Evolutionary conservation across 2,329 filamentous ascomycete species (phyloP).

Genomic region (Verticillium klebahnii): DNA sequence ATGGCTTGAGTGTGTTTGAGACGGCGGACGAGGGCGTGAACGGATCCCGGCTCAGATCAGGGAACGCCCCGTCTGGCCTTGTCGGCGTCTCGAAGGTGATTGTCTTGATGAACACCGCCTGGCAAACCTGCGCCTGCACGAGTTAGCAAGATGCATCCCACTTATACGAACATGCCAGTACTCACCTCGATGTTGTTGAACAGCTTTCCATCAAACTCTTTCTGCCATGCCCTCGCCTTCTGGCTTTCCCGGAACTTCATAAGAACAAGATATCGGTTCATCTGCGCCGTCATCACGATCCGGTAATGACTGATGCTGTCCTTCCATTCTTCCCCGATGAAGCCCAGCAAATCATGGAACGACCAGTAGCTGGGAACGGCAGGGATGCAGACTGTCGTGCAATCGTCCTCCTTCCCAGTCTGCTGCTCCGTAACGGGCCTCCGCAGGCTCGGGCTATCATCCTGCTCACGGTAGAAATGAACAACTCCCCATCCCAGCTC

Average conservation of each 20-base stretch:
- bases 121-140: slow-evolving; percentile 77
- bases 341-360: slow-evolving; percentile 84
- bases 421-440: slow-evolving; percentile 21
- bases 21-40: slow-evolving; percentile 49
- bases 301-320: slow-evolving; percentile 88
- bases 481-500: slow-evolving; percentile 90
- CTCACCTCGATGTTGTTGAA: slow-evolving; percentile 86
- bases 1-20: slow-evolving; percentile 49
- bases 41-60: slow-evolving; percentile 56
- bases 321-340: slow-evolving; percentile 82
- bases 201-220: slow-evolving; percentile 84
- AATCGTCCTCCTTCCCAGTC: slow-evolving; percentile 49
- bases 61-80: slow-evolving; percentile 43
- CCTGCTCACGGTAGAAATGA: slow-evolving; percentile 83
- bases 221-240: slow-evolving; percentile 74
- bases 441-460: slow-evolving; percentile 61
- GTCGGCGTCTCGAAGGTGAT: slow-evolving; percentile 74
- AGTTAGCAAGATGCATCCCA: slow-evolving; percentile 9
- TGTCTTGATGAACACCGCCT: slow-evolving; percentile 89
- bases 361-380: slow-evolving; percentile 94
- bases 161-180: background rate
- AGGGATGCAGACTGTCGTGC: slow-evolving; percentile 86
- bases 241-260: slow-evolving; percentile 83
- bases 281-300: slow-evolving; percentile 83
- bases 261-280: slow-evolving; percentile 91